A percentile compares a stretch with the other conserved stretches of the same genome.
phyloP scores from a whole-genome alignment of 345 rosid genomes.

The Murraya koenigii region DNA sequence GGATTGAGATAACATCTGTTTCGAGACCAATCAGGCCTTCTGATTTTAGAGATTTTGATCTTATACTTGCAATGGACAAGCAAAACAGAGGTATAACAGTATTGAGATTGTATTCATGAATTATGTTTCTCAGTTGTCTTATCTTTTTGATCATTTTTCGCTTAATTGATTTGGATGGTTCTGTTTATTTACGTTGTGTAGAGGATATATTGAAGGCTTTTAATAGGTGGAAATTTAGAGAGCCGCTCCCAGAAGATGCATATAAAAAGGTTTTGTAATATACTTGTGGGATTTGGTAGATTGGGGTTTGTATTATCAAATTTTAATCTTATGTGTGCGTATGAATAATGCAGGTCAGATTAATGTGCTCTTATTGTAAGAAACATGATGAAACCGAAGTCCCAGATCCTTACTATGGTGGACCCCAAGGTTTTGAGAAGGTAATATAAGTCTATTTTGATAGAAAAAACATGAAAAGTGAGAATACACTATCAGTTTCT shows the following conservation, averaged over 20 bases:
- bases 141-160: neutral
- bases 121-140: neutral
- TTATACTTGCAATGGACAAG: constrained; percentile 91
- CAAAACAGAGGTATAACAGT: constrained; percentile 55
- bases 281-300: neutral
- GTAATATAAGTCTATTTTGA: constrained; percentile 30
- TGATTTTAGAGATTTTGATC: constrained; percentile 83
- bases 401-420: constrained; percentile 93
- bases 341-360: constrained; percentile 57
- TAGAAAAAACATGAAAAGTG: neutral
- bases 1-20: constrained; percentile 80
- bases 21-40: constrained; percentile 87
- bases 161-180: neutral
- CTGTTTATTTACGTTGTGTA: constrained; percentile 19
- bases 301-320: neutral
- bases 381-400: constrained; percentile 77
- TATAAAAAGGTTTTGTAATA: constrained; percentile 55
- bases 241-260: constrained; percentile 61
- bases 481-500: neutral
- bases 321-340: neutral
- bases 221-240: constrained; percentile 73
- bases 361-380: constrained; percentile 94
- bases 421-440: constrained; percentile 94
- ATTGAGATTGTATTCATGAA: neutral
- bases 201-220: constrained; percentile 77